Base-by-base conservation (phyloP, 768 basidiomycete species). In the Cyclocybe aegerita region DNA sequence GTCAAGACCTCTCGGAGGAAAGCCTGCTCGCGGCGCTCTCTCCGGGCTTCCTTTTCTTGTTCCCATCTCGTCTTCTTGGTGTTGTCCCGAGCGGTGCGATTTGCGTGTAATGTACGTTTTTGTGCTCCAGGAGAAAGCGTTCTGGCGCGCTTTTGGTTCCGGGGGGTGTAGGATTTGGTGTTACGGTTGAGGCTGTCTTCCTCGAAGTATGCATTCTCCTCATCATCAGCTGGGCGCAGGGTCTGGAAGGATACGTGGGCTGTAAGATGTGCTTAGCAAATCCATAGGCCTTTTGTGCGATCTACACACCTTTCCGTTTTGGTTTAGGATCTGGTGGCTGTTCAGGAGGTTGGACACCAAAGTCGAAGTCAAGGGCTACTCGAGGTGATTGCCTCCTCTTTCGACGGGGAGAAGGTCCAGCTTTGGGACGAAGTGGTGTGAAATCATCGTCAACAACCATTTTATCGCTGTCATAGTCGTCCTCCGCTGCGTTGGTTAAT, bases 261-360 rank as follows among this genome's bases (percentile, higher is more conserved):
- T 77, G 16, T n/a, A 14, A 17, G 44, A 12, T 39, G 34, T 31
- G 29, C 38, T 37, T 44, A 34, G n/a, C 9, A 47, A 31, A 33
- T 16, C 14, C 14, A n/a, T 7, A 32, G n/a, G 16, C 12, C 33
- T 23, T 23, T 23, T 15, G 37, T 14, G 15, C 12, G 11, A 32
- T 16, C 36, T 30, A 40, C 52, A 29, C 50, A 83, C 83, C 75
- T 71, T 79, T 78, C 43, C 82, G 79, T 61, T 82, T 81, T 16
- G 55, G 63, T 39, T 70, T 68, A 7, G 65, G 60, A 8, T 60
- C 54, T 30, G 59, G 53, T 38, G 57, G 54, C 14, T 52, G 41
- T 12, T 39, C 33, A 9, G 43, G 29, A 7, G 48, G 17, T 38
- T 52, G 36, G 33, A 35, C 35, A 16, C 23, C 23, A 46, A 59